Evolutionary conservation across 805 yeast species (phyloP), one percentile per base, ranked within the genome.

Genomic region (Candida tammaniensis): DNA sequence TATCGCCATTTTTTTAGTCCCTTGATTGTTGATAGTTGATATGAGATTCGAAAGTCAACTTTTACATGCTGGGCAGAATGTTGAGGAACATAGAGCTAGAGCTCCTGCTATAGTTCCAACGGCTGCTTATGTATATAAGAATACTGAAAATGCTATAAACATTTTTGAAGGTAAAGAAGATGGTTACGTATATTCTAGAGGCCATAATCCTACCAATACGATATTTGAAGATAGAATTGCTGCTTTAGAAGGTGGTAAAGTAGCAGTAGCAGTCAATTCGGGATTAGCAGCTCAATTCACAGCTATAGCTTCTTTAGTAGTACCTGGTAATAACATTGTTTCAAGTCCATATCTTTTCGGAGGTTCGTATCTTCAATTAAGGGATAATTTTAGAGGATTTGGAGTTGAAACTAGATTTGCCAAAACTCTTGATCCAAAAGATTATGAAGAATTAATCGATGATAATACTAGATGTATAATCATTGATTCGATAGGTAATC

Each of bases 241-340:
- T 34, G 93, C 93, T 33, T 73, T 91, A 41, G 98, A 91, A 65
- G 82, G 83, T 38, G 98, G 98, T 53, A 81, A 80, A 31, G 95
- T 84, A 37, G 97, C 95, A 3, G 63, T 91, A 35, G 94, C 95
- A 5, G 83, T 84, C 16, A 62, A 94, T 13, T 87, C 96, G 10
- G 98, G 98, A 40, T 96, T 89, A 66, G 91, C 96, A 35, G 96
- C 97, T 15, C 96, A 88, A 61, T 77, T 87, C 48, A 57, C 84
- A 39, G 95, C 96, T 12, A 70, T 88, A 55, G 72, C 83, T 25
- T 86, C 86, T 35, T 70, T 87, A 48, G 94, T 95, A 23, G 87
- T 83, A 47, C 61, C 77, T 34, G 97, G 97, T 49, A 95, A 86
- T 56, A 91, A 91, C 66, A 75, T 91, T 48, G 78, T 91, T 33